Evolutionary conservation across 179 eudicot species (phyloP), one percentile per base, ranked within the genome.

Genomic region (Amaranthus tricolor): DNA sequence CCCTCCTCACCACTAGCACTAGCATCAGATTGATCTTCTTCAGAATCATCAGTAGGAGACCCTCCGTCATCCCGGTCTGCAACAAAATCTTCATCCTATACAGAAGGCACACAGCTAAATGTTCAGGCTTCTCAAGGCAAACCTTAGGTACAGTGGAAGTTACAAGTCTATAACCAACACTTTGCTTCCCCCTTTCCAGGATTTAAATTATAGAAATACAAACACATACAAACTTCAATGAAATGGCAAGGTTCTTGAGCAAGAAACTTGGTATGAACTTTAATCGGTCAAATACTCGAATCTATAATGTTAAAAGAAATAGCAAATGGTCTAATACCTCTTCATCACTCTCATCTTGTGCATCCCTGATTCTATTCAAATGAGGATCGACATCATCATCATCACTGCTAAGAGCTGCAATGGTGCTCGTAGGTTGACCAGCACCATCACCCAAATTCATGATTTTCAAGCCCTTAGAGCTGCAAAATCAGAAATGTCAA

Each of bases 371-470:
- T 60, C 98, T 91, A 82, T 85, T 93, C 71, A 95, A 89, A 91
- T 95, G 99, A 52, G 97, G 96, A 76, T 93, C 99, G 48, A 95
- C 90, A 71, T 86, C 88, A 79, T 93, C 97, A 76, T 93, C 99
- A 7, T 87, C 93, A 45, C 85, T 88, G 75, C 85, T 78, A 71
- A 81, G 88, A 66, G 90, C 80, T 82, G 82, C 97, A 73, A 87
- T 88, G 71, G 90, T 83, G 62, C 87, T 90, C 53, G 90, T 93
- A 61, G 76, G 62, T 73, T 19, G 77, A 53, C 73, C 79, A 31
- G 67, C 83, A 69, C 50, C 79, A 24, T 75, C 91, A 31, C 87
- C 91, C 72, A 85, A 57, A 68, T 91, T 95, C 93, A 95, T 79
- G 65, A 93, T 86, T 77, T 89, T 95, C 87, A 95, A 75, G 75